phyloP scores from a whole-genome alignment of 1,284 basidiomycete species.

The Boletus semigastroideus region DNA sequence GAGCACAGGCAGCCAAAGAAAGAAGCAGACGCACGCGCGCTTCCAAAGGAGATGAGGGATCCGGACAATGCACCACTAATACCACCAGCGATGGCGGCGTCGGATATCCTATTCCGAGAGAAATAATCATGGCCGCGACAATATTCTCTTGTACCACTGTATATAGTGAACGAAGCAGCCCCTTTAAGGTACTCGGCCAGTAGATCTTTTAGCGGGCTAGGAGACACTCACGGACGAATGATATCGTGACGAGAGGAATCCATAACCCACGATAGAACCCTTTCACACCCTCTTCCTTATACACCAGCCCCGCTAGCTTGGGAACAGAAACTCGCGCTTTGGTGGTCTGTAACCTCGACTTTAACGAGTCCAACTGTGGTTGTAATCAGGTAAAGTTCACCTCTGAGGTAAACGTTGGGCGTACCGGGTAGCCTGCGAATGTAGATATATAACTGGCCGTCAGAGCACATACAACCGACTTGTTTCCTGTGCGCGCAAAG shows the following conservation, averaged over 20 bases:
- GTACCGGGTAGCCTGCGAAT: slow-evolving; percentile 77
- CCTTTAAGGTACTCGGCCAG: slow-evolving; percentile 42
- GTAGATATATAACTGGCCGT: slow-evolving; percentile 83
- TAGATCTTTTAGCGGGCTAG: slow-evolving; percentile 2
- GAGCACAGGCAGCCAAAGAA: slow-evolving; percentile 6
- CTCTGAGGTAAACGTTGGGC: slow-evolving; percentile 29
- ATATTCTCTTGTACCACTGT: slow-evolving; percentile 83
- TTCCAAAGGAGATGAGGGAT: slow-evolving; percentile 78
- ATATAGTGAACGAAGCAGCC: slow-evolving; percentile 91
- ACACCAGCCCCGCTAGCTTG: slow-evolving; percentile 69
- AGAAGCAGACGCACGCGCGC: slow-evolving; percentile 66
- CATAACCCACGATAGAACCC: slow-evolving; percentile 91
- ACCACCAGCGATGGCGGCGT: slow-evolving; percentile 75
- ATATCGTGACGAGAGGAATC: slow-evolving; percentile 95
- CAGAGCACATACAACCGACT: slow-evolving; percentile 79
- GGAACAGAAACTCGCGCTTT: slow-evolving; percentile 75
- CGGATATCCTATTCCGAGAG: slow-evolving; percentile 55
- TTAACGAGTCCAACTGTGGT: slow-evolving; percentile 82
- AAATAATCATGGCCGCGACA: slow-evolving; percentile 66
- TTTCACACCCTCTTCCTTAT: slow-evolving; percentile 87
- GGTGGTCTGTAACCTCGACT: slow-evolving; percentile 87
- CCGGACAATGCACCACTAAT: slow-evolving; percentile 82
- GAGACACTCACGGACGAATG: slow-evolving; percentile 81
- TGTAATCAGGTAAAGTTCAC: slow-evolving; percentile 2
- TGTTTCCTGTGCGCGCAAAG: slow-evolving; percentile 53